phyloP scores from a whole-genome alignment of 2,329 filamentous ascomycete genomes.

The Talaromyces sp. region DNA sequence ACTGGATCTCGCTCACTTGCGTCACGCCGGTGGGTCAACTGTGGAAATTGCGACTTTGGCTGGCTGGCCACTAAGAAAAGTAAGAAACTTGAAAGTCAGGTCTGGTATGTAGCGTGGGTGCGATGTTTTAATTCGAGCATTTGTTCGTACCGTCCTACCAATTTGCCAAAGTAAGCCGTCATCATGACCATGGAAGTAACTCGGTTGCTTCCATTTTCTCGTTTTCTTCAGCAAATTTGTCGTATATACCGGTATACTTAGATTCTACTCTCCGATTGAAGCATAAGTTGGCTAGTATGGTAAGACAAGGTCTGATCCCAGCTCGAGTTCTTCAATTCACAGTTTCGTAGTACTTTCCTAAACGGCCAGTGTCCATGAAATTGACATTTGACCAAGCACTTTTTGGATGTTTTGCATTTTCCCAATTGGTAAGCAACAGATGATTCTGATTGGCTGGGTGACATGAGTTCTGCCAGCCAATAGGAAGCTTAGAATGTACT shows the following conservation, averaged over 20 bases:
- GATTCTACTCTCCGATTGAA: background rate
- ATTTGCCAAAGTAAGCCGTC: too few relatives aligned
- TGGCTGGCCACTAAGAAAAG: background rate
- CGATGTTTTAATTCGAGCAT: background rate
- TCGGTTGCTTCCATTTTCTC: background rate
- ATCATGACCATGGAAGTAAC: background rate
- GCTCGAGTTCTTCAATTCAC: background rate
- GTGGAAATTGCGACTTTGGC: conserved; percentile 14
- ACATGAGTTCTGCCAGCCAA: background rate
- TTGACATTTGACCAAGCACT: background rate
- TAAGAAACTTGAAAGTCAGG: conserved; percentile 1
- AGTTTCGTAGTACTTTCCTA: background rate
- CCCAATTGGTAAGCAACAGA: background rate
- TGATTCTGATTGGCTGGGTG: conserved; percentile 1
- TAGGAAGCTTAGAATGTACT: conserved; percentile 4
- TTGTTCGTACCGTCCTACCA: too few relatives aligned
- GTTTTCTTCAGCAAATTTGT: too few relatives aligned
- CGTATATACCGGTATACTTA: background rate
- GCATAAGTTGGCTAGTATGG: background rate
- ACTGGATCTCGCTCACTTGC: conserved; percentile 15
- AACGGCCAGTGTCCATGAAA: background rate
- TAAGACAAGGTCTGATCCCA: background rate
- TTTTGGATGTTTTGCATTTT: background rate
- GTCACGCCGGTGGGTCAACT: conserved; percentile 18
- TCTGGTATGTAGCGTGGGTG: background rate